Evolutionary conservation across 139 green algal genomes (phyloP).

Genomic region (Axilococcus clingmanii): DNA sequence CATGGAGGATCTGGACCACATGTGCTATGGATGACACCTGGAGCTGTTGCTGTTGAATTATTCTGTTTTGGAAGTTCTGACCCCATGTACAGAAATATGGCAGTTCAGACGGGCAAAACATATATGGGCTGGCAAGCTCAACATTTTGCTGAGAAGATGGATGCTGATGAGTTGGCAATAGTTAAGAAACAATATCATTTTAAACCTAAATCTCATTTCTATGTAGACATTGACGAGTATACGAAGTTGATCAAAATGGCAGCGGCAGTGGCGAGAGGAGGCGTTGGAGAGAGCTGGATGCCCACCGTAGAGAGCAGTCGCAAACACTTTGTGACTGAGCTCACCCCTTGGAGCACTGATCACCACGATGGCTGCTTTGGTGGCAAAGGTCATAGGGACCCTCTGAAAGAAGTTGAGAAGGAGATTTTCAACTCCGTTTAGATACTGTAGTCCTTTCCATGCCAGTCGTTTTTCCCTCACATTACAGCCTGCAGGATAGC

Average conservation of each 20-base stretch:
- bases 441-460: no score
- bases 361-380: no score
- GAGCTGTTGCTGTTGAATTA: slow-evolving; percentile 8
- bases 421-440: no score
- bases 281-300: neutral
- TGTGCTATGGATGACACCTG: slow-evolving; percentile 3
- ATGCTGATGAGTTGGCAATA: neutral
- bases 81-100: slow-evolving; percentile 5
- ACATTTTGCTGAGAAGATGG: neutral
- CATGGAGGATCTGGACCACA: slow-evolving; percentile 11
- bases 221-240: neutral
- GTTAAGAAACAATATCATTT: neutral
- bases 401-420: no score
- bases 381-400: no score
- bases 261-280: neutral
- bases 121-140: slow-evolving; percentile 1
- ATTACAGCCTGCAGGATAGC: no score
- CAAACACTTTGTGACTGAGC: no score
- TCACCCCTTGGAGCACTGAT: no score
- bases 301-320: no score
- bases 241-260: neutral
- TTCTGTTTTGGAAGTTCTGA: neutral
- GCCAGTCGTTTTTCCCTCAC: no score
- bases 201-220: neutral
- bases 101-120: slow-evolving; percentile 1